Evolutionary conservation across 1,139 yeast species (phyloP), one percentile per base, ranked within the genome.

Genomic region (Zygoascus hellenicus): DNA sequence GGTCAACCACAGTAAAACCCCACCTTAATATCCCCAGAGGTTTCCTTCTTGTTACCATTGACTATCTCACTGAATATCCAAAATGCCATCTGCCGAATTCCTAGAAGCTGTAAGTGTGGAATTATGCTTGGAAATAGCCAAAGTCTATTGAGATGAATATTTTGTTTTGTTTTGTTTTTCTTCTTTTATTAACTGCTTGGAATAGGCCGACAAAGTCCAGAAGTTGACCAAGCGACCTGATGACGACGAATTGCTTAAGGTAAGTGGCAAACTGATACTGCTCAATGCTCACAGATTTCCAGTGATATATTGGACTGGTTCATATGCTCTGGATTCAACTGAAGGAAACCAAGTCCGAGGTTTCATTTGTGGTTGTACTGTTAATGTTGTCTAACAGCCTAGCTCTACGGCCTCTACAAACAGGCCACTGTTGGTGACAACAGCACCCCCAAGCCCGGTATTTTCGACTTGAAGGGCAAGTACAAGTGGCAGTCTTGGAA

Each of bases 401-500:
- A 67, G 68, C 65, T 71, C 62, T 92, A 92, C 73, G 97, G 94
- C 38, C 77, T 92, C 62, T 92, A 77, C 83, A 92, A 92, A 73
- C 98, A 92, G 73, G 95, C 97, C 56, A 90, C 97, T 42, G 83
- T 83, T 51, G 98, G 98, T 57, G 98, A 92, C 77, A 86, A 86
- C 75, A 77, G 75, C 67, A 84, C 95, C 52, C 71, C 80, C 51
- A 84, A 84, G 69, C 83, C 73, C 51, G 95, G 96, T 55, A 71
- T 86, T 55, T 87, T 90, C 68, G 95, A 90, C 72, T 77, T 92
- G 72, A 86, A 85, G 75, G 97, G 92, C 59, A 90, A 92, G 72
- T 86, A 86, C 79, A 92, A 92, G 78, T 92, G 97, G 97, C 90
- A 88, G 67, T 78, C 97, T 14, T 92, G 98, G 98, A 83, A 82